Conservation (phyloP, 2,329 filamentous ascomycete genomes). For the Calonectria crousiana region DNA sequence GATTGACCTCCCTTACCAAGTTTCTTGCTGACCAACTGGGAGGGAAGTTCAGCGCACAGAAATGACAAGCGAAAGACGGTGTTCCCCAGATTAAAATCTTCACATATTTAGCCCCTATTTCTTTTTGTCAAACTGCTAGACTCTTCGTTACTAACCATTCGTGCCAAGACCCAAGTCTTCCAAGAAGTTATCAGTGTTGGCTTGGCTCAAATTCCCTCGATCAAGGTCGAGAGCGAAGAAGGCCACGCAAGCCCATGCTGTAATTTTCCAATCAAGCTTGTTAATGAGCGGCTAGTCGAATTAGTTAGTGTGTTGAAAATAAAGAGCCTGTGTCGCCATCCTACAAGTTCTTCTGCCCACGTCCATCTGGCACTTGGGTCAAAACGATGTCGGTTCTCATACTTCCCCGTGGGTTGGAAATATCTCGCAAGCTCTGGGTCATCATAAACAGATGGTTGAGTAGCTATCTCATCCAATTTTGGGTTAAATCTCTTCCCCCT, state of each 20-base stretch:
- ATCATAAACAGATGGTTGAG: conserved; percentile 59
- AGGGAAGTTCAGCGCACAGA: conserved; percentile 61
- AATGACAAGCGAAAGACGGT: conserved; percentile 49
- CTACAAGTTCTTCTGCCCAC: conserved; percentile 51
- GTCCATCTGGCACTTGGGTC: conserved; percentile 59
- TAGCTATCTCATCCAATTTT: conserved; percentile 44
- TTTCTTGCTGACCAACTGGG: conserved; percentile 70
- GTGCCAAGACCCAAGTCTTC: conserved; percentile 56
- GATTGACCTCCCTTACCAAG: conserved; percentile 40
- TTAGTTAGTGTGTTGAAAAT: not conserved
- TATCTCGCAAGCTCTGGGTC: conserved; percentile 56
- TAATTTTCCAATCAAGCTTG: conserved; percentile 57
- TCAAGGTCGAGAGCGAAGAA: conserved; percentile 59
- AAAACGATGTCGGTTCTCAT: conserved; percentile 61
- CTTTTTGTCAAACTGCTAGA: too few relatives aligned
- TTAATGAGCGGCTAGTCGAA: conserved; percentile 45
- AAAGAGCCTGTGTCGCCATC: conserved; percentile 2
- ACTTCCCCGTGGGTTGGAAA: conserved; percentile 44
- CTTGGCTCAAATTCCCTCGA: conserved; percentile 59
- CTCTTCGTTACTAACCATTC: conserved; percentile 45
- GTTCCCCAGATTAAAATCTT: conserved; percentile 51
- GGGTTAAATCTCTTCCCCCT: conserved; percentile 20
- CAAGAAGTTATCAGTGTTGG: conserved; percentile 61
- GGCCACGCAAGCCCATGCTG: conserved; percentile 59
- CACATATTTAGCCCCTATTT: not conserved